Conservation (phyloP, 306 rosid species). For the Luffa acutangula region DNA sequence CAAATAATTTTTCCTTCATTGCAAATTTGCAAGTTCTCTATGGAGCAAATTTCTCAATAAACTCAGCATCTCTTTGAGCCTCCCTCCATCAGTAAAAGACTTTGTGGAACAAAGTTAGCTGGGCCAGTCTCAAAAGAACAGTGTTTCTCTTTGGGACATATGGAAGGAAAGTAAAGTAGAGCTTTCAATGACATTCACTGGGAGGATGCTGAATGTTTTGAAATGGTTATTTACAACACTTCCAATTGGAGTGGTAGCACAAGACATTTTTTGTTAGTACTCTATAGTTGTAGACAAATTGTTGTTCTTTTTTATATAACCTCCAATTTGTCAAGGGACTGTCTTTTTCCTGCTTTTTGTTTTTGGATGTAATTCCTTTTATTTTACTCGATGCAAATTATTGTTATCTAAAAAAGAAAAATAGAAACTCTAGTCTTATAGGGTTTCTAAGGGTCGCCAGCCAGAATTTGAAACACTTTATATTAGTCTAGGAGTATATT, state of each 20-base stretch:
- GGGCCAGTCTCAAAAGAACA: not conserved
- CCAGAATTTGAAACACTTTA: not conserved
- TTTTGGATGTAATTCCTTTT: not conserved
- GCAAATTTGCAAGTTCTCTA: not conserved
- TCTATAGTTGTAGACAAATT: not conserved
- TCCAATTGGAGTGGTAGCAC: not conserved
- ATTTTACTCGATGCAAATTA: not conserved
- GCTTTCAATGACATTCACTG: not conserved
- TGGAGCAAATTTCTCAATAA: not conserved
- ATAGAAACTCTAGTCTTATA: not conserved
- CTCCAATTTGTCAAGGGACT: not conserved
- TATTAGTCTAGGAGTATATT: not conserved
- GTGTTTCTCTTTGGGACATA: not conserved
- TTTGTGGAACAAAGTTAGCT: not conserved
- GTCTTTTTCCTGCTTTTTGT: not conserved
- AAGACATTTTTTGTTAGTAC: not conserved
- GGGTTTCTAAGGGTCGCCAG: not conserved
- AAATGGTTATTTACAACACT: not conserved
- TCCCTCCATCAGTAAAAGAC: not conserved
- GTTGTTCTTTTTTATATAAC: not conserved
- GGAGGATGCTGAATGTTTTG: not conserved
- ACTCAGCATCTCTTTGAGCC: not conserved
- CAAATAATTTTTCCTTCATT: not conserved
- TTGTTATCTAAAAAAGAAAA: not conserved
- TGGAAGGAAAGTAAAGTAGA: not conserved